Evolutionary conservation across 257 asterid species (phyloP).

Genomic region (Petunia axillaris): DNA sequence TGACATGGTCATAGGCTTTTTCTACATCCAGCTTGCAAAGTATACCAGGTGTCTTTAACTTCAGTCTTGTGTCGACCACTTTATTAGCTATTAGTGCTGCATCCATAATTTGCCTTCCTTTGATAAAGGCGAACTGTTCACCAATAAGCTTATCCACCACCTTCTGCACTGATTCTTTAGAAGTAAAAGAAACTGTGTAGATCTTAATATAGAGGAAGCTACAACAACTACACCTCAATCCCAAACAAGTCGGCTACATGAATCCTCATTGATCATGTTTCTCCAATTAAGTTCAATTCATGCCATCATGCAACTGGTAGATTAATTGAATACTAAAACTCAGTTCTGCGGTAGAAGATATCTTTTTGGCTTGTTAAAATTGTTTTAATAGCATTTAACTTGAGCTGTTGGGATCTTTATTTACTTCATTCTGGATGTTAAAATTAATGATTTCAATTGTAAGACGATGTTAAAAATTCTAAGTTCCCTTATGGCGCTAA

Average conservation of each 20-base stretch:
- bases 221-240: neutral
- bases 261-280: too few species aligned
- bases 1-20: too few species aligned
- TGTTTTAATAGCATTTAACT: neutral
- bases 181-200: slow-evolving; percentile 14
- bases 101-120: too few species aligned
- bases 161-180: neutral
- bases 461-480: neutral
- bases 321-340: neutral
- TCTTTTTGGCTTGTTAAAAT: neutral
- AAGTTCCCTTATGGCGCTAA: neutral
- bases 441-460: neutral
- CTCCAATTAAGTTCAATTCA: too few species aligned
- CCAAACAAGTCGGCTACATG: too few species aligned
- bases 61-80: too few species aligned
- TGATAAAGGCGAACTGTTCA: too few species aligned
- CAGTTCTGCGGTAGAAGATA: neutral
- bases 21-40: too few species aligned
- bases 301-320: too few species aligned
- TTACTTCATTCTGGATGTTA: neutral
- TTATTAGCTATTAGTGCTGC: too few species aligned
- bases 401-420: neutral
- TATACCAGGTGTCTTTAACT: too few species aligned
- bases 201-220: neutral
- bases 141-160: too few species aligned